These are phyloP conservation scores for Tubosaeta brunneosetosa DNA, from an alignment of 768 basidiomycete genomes.

Conservation along the genomic window DNA sequence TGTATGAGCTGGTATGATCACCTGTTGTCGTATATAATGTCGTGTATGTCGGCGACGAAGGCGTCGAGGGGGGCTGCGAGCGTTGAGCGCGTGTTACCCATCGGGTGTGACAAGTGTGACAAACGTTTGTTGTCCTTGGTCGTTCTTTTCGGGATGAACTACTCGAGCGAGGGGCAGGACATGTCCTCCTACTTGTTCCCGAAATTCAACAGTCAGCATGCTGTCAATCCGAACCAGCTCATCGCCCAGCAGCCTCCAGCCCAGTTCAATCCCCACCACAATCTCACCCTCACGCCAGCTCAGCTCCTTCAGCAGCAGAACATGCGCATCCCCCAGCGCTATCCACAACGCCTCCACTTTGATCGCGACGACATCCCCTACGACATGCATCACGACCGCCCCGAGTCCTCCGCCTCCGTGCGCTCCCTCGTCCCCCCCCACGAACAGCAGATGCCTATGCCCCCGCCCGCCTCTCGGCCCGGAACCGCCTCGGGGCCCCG, in stretches of 20 bases:
- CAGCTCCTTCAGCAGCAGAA: conserved; percentile 34
- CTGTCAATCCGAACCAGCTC: conserved; percentile 22
- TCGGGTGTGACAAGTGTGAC: conserved; percentile 32
- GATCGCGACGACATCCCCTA: conserved; percentile 21
- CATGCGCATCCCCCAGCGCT: conserved; percentile 14
- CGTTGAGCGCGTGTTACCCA: conserved; percentile 78
- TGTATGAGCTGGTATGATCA: conserved; percentile 28
- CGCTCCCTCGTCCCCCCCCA: conserved; percentile 23
- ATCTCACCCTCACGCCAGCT: conserved; percentile 32
- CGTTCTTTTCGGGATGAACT: too few relatives aligned
- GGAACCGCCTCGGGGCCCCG: conserved; percentile 24
- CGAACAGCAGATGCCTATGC: conserved; percentile 16
- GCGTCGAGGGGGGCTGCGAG: conserved; percentile 83
- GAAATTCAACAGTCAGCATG: background rate
- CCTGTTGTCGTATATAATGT: conserved; percentile 92
- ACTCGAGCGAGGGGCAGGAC: background rate
- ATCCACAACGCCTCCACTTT: conserved; percentile 1
- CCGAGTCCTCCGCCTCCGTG: conserved; percentile 25
- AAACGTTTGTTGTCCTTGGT: background rate
- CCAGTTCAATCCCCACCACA: conserved; percentile 1
- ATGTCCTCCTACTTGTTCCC: background rate
- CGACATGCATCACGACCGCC: conserved; percentile 16
- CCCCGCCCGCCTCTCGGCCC: conserved; percentile 23
- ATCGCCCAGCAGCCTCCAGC: conserved; percentile 6
- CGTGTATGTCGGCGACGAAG: conserved; percentile 82